These are phyloP conservation scores for Ustilago cynodontis DNA, from an alignment of 1,284 basidiomycete species.

Conservation along the genomic window DNA sequence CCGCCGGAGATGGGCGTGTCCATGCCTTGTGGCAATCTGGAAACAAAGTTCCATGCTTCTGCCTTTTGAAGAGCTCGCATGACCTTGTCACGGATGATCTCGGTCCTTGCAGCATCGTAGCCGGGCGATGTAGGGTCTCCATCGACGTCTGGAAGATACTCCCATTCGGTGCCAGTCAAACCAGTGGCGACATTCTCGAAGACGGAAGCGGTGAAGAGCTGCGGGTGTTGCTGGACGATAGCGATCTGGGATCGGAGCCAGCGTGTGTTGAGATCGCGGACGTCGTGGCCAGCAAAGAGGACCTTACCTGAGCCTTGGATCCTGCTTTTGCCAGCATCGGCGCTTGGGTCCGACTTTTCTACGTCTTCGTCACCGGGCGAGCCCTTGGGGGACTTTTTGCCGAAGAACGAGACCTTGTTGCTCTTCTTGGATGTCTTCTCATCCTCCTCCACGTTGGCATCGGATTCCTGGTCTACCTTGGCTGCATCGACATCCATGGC, in stretches of 20 bases:
- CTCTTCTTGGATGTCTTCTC: slow-evolving; percentile 14
- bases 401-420: slow-evolving; percentile 14
- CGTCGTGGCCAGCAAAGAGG: slow-evolving; percentile 66
- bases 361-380: slow-evolving; percentile 16
- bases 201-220: slow-evolving; percentile 65
- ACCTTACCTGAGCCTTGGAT: slow-evolving; percentile 60
- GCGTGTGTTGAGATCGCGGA: slow-evolving; percentile 70
- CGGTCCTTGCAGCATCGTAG: slow-evolving; percentile 33
- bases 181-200: slow-evolving; percentile 68
- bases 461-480: slow-evolving; percentile 11
- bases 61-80: slow-evolving; percentile 67
- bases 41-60: slow-evolving; percentile 71
- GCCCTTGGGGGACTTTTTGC: slow-evolving; percentile 13
- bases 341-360: slow-evolving; percentile 25
- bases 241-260: slow-evolving; percentile 72
- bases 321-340: slow-evolving; percentile 24
- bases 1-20: slow-evolving; percentile 70
- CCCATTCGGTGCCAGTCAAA: slow-evolving; percentile 56
- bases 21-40: slow-evolving; percentile 69
- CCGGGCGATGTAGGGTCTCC: slow-evolving; percentile 25
- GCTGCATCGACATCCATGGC: slow-evolving; percentile 24
- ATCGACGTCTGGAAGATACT: slow-evolving; percentile 47
- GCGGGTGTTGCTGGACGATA: slow-evolving; percentile 72
- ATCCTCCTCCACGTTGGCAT: not conserved
- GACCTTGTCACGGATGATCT: slow-evolving; percentile 65